phyloP scores from a whole-genome alignment of 129 eudicot genomes.

The Helianthus annuus region HanXRQr2.0-SUNRISE NC_035435.2:172347668-172348167 shows the following conservation, averaged over 20 bases:
- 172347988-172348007: conserved; percentile 40
- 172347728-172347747: conserved; percentile 80
- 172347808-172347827: conserved; percentile 41
- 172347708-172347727: conserved; percentile 39
- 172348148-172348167: conserved; percentile 73
- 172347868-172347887: conserved; percentile 28
- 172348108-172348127: conserved; percentile 1
- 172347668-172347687: conserved; percentile 44
- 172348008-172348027: conserved; percentile 31
- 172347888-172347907: conserved; percentile 48
- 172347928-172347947: conserved; percentile 37
- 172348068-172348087: conserved; percentile 33
- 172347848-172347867: conserved; percentile 60
- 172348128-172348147: conserved; percentile 42
- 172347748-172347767: conserved; percentile 66
- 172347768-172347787: conserved; percentile 40
- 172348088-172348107: conserved; percentile 23
- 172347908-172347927: conserved; percentile 33
- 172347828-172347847: conserved; percentile 56
- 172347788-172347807: conserved; percentile 60
- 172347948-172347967: conserved; percentile 58
- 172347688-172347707: conserved; percentile 48
- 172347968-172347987: conserved; percentile 47
- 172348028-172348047: conserved; percentile 45
- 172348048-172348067: conserved; percentile 43